Base-by-base conservation (phyloP, 768 basidiomycete genomes). In the Dacryopinax primogenitus region DNA sequence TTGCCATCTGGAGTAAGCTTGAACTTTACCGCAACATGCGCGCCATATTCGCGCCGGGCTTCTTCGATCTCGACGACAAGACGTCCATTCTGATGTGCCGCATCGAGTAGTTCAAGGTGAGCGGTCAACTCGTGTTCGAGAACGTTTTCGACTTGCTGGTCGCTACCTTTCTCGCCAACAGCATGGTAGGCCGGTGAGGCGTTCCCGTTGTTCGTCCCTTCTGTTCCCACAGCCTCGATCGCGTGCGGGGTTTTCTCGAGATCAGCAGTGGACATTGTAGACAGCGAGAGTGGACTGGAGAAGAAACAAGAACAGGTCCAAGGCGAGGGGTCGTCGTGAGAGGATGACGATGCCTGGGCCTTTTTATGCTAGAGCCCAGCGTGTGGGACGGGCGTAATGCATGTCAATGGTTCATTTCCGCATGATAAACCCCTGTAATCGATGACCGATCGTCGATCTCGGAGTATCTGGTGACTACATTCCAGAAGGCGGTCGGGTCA, bases 11-110 rank as follows among this genome's bases (percentile, higher is more conserved):
- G 66, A 2, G 82, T 79, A 6, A 85, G 75, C 76, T 87, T 87
- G 63, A 87, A 76, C 61, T 71, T 77, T 3, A 79, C 74, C 0
- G 85, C 84, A 37, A 84, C 71, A 2, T 74, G 74, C 26, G 81
- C 81, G 11, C 85, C 85, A 61, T 86, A 81, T 73, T 86, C 85
- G 64, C 81, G 74, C 69, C 76, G 77, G 0, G 86, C 86, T 74
- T 88, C 85, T 13, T 65, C 70, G 0, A 70, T 70, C 61, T 72
- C 71, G 28, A 73, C 68, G 18, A 71, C 70, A 12, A 69, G 63
- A 26, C 69, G 63, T 7, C 69, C 65, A 39, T 70, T 66, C 13
- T 68, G 66, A 33, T 68, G 67, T 9, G 51, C 51, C 9, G 51
- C 51, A 30, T 58, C 51, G 4, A 58, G 51, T 3, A 58, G 51